These are phyloP conservation scores for Trichosporon inkin DNA, from an alignment of 1,284 basidiomycete species.

Conservation along the genomic window DNA sequence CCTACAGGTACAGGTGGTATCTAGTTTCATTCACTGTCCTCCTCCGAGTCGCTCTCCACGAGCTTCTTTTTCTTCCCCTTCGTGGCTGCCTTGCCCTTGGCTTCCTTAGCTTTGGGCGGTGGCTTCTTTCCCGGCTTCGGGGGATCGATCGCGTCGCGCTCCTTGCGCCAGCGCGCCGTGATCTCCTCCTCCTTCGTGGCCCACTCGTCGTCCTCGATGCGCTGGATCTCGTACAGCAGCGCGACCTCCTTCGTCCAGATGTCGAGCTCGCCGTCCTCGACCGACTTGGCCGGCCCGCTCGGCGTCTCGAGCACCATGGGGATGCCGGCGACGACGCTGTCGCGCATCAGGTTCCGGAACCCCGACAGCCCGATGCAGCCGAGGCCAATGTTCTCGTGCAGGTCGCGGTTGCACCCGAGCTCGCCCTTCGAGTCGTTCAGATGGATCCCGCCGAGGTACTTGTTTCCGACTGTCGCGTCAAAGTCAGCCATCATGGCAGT, in stretches of 20 bases:
- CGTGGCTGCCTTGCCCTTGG: slow-evolving; percentile 16
- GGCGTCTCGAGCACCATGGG: slow-evolving; percentile 82
- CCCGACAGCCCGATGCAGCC: slow-evolving; percentile 63
- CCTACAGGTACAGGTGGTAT: not conserved
- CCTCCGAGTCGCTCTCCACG: slow-evolving; percentile 18
- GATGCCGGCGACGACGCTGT: slow-evolving; percentile 63
- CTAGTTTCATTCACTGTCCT: not conserved
- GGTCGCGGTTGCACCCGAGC: slow-evolving; percentile 64
- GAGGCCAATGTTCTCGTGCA: slow-evolving; percentile 81
- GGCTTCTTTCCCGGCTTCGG: slow-evolving; percentile 32
- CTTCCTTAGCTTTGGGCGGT: slow-evolving; percentile 22
- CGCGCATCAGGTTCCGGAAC: slow-evolving; percentile 66
- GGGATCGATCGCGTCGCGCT: slow-evolving; percentile 40
- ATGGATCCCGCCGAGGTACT: slow-evolving; percentile 74
- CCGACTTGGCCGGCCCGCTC: slow-evolving; percentile 8
- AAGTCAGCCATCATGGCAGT: slow-evolving; percentile 57
- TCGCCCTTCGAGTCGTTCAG: slow-evolving; percentile 74
- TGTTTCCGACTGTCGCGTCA: slow-evolving; percentile 62
- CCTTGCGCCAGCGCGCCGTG: slow-evolving; percentile 35
- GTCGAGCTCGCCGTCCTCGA: slow-evolving; percentile 50
- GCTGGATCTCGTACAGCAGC: slow-evolving; percentile 48
- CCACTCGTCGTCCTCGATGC: slow-evolving; percentile 41
- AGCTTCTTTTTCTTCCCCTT: slow-evolving; percentile 27
- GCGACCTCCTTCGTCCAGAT: slow-evolving; percentile 71
- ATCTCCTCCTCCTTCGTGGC: slow-evolving; percentile 34